phyloP scores from a whole-genome alignment of 2,329 filamentous ascomycete genomes.

The Ceratocystis harringtonii region DNA sequence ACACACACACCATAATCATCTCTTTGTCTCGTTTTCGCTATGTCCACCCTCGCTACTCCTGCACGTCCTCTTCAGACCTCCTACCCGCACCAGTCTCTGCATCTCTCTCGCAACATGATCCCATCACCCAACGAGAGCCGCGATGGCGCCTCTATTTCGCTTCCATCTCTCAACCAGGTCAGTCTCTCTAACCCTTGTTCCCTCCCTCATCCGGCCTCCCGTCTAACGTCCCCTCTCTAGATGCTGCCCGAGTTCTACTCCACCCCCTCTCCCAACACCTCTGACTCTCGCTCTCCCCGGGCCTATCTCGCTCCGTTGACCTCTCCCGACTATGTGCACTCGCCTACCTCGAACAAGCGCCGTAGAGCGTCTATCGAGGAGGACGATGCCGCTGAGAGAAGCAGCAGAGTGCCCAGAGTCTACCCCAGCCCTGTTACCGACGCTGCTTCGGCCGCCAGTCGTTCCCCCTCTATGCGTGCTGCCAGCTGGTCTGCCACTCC shows the following conservation, averaged over 20 bases:
- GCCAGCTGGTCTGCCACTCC: conserved; percentile 9
- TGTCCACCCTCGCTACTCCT: conserved; percentile 22
- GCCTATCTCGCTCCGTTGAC: conserved; percentile 23
- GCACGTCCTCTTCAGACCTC: background rate
- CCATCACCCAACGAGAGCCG: conserved; percentile 25
- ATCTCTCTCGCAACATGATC: conserved; percentile 38
- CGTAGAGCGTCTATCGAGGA: conserved; percentile 29
- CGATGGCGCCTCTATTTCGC: conserved; percentile 28
- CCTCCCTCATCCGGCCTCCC: background rate
- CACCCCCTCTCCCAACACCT: conserved; percentile 23
- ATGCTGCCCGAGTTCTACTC: conserved; percentile 24
- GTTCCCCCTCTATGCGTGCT: conserved; percentile 7
- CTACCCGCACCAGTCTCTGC: conserved; percentile 20
- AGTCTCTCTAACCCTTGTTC: background rate
- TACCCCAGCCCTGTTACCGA: conserved; percentile 26
- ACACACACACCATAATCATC: background rate
- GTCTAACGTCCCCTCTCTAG: conserved; percentile 19
- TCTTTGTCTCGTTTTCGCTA: conserved; percentile 24
- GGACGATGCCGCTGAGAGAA: conserved; percentile 27
- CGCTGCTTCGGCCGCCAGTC: conserved; percentile 9
- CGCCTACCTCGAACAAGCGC: conserved; percentile 33
- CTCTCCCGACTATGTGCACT: conserved; percentile 36
- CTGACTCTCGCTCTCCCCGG: conserved; percentile 25
- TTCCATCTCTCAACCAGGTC: conserved; percentile 42
- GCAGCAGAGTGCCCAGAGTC: conserved; percentile 33